Conservation (phyloP, 192 early-diverging fungal species). For the Allomyces macrogynus region DNA sequence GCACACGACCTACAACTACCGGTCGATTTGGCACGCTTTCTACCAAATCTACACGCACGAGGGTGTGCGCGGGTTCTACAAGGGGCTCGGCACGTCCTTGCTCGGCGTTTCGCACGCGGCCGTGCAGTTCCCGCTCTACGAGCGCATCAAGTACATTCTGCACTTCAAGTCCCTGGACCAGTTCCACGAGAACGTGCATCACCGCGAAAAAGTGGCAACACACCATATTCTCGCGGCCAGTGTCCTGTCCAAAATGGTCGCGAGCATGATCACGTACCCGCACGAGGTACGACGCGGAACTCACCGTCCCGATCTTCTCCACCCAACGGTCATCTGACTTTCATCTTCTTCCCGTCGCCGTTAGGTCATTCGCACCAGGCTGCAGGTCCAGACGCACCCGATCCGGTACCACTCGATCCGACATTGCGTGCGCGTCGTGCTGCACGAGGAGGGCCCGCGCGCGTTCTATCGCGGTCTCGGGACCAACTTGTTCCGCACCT, state of each 20-base stretch:
- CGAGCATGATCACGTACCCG: conserved; percentile 75
- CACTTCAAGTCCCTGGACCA: background rate
- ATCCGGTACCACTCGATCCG: conserved; percentile 65
- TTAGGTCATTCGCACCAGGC: conserved; percentile 65
- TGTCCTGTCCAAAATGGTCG: conserved; percentile 71
- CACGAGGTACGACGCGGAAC: conserved; percentile 48
- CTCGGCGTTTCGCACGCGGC: conserved; percentile 83
- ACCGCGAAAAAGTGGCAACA: background rate
- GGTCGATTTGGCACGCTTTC: conserved; percentile 61
- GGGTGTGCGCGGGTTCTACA: conserved; percentile 70
- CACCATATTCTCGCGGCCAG: conserved; percentile 54
- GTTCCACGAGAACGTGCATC: background rate
- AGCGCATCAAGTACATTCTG: conserved; percentile 46
- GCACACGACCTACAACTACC: conserved; percentile 57
- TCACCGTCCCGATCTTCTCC: background rate
- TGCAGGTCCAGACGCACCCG: conserved; percentile 69
- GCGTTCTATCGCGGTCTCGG: conserved; percentile 77
- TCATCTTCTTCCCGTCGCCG: conserved; percentile 1
- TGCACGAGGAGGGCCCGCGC: conserved; percentile 49
- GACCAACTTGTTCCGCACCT: conserved; percentile 70
- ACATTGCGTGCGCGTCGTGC: conserved; percentile 52
- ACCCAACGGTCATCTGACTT: background rate
- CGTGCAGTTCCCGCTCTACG: conserved; percentile 91
- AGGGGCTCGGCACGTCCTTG: conserved; percentile 70
- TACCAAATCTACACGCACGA: conserved; percentile 49